A percentile compares a stretch with the other conserved stretches of the same genome.
Evolutionary conservation across 2,329 filamentous ascomycete species (phyloP).

Genomic region (Verticillium dahliae): DNA sequence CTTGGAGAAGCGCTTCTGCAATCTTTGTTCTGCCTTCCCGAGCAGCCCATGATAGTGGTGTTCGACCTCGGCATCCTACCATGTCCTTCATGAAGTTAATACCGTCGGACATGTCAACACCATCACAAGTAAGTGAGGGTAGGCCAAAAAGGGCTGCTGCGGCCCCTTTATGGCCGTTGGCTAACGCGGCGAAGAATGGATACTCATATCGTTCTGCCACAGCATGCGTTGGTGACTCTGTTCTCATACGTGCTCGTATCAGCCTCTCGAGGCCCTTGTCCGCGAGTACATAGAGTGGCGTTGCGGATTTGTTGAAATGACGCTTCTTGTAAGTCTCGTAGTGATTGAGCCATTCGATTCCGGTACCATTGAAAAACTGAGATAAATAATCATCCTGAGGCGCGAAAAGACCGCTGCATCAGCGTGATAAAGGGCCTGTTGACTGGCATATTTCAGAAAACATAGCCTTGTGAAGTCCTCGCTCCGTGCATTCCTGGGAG

Average conservation of each 20-base stretch:
- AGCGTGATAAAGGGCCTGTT: conserved; percentile 32
- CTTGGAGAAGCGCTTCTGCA: conserved; percentile 10
- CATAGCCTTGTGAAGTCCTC: conserved; percentile 20
- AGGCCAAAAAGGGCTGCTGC: conserved; percentile 13
- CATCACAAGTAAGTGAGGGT: conserved; percentile 5
- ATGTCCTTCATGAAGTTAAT: conserved; percentile 1
- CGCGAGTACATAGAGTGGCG: conserved; percentile 27
- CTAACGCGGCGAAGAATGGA: conserved; percentile 27
- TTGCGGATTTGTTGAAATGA: conserved; percentile 16
- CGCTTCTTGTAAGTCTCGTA: conserved; percentile 18
- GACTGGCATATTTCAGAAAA: conserved; percentile 39
- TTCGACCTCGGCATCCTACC: neutral
- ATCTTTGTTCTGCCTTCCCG: conserved; percentile 14
- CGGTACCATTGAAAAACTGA: conserved; percentile 17
- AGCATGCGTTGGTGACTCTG: conserved; percentile 12
- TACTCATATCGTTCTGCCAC: conserved; percentile 22
- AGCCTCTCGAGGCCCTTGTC: conserved; percentile 16
- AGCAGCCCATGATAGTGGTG: conserved; percentile 17
- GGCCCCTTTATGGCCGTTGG: conserved; percentile 19
- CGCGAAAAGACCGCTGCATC: conserved; percentile 22
- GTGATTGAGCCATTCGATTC: conserved; percentile 22
- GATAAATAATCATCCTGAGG: conserved; percentile 23
- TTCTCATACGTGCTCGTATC: conserved; percentile 18
- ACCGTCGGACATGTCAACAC: conserved; percentile 3
- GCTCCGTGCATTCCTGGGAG: neutral